Conservation (phyloP, 78 protist species). For the Anaeramoeba flamelloides region DNA sequence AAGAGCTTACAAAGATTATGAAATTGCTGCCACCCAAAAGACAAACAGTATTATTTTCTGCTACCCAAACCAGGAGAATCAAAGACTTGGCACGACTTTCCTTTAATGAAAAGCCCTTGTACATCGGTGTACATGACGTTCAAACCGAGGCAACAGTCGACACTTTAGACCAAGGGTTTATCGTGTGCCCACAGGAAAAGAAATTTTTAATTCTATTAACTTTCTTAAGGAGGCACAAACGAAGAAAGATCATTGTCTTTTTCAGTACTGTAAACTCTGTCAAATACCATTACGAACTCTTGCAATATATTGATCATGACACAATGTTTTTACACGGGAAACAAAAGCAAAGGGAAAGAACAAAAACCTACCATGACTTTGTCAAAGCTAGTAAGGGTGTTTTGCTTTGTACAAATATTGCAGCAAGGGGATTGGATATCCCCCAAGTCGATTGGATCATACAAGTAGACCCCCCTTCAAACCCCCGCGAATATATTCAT, state of each 20-base stretch:
- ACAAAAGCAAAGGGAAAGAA: slow-evolving; percentile 87
- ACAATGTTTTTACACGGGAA: slow-evolving; percentile 76
- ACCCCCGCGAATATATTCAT: slow-evolving; percentile 34
- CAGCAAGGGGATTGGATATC: slow-evolving; percentile 73
- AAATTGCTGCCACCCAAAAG: too few relatives aligned
- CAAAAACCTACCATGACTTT: slow-evolving; percentile 90
- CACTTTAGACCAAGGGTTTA: slow-evolving; percentile 88
- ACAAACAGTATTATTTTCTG: slow-evolving; percentile 88
- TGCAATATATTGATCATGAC: slow-evolving; percentile 92
- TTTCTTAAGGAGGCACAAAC: slow-evolving; percentile 74
- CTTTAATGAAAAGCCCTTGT: slow-evolving; percentile 16
- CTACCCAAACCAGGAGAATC: slow-evolving; percentile 86
- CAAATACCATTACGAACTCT: slow-evolving; percentile 85
- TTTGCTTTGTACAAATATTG: slow-evolving; percentile 58
- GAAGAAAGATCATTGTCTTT: slow-evolving; percentile 55
- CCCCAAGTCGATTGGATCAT: slow-evolving; percentile 49
- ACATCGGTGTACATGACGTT: slow-evolving; percentile 57
- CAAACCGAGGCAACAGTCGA: slow-evolving; percentile 14
- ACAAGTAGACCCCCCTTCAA: slow-evolving; percentile 69
- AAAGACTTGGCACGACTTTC: slow-evolving; percentile 69
- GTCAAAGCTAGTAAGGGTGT: slow-evolving; percentile 66
- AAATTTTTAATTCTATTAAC: slow-evolving; percentile 87
- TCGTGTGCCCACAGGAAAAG: slow-evolving; percentile 57
- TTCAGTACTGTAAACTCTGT: slow-evolving; percentile 40
- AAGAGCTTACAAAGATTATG: slow-evolving; percentile 66